Evolutionary conservation across 148 eudicot genomes (phyloP).

Genomic region (Spergularia marina): DNA sequence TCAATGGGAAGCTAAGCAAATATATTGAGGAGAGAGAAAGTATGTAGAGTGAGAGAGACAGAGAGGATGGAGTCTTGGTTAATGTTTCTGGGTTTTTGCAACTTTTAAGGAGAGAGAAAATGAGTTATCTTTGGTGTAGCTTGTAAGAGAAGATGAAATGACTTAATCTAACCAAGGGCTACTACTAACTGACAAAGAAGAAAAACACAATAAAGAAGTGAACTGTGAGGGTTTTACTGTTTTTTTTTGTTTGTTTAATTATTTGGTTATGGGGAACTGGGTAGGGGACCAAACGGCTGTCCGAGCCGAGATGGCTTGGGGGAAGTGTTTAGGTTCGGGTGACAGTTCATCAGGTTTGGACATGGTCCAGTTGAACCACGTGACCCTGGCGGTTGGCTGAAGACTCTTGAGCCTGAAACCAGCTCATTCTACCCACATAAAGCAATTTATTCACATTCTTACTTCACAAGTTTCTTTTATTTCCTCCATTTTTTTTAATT

Average conservation of each 20-base stretch:
- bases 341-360: too few relatives aligned
- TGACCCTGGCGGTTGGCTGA: too few relatives aligned
- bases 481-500: too few relatives aligned
- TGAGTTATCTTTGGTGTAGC: background rate
- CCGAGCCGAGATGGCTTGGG: conserved; percentile 59
- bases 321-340: conserved; percentile 28
- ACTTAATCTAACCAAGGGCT: background rate
- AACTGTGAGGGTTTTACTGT: background rate
- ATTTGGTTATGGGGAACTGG: conserved; percentile 29
- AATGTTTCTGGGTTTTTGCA: background rate
- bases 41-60: too few relatives aligned
- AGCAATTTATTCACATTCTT: too few relatives aligned
- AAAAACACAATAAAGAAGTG: background rate
- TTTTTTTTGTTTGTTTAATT: background rate
- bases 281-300: conserved; percentile 70
- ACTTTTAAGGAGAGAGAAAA: background rate
- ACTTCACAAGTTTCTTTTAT: too few relatives aligned
- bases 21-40: background rate
- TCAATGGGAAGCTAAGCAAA: conserved; percentile 5
- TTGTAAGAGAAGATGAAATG: conserved; percentile 29
- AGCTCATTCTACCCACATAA: too few relatives aligned
- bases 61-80: too few relatives aligned
- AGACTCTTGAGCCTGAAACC: too few relatives aligned
- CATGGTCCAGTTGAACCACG: too few relatives aligned
- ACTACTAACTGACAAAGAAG: background rate